Conservation (phyloP, 2,329 filamentous ascomycete genomes). For the Cladosporium sp. region DNA sequence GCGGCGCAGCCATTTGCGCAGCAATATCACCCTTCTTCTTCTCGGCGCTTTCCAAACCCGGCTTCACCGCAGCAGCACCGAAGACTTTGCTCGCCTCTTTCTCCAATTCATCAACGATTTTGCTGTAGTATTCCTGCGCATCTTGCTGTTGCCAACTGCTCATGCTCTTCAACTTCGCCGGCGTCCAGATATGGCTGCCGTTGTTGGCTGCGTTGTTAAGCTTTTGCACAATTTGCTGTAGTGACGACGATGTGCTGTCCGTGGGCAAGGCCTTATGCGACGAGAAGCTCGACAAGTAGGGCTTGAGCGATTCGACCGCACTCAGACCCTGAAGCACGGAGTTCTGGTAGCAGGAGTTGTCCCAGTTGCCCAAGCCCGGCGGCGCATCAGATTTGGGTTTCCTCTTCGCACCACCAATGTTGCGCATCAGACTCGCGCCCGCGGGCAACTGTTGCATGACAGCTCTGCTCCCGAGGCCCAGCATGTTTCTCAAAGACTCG, state of each 20-base stretch:
- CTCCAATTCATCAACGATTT: conserved; percentile 61
- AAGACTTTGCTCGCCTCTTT: conserved; percentile 38
- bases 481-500: conserved; percentile 30
- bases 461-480: conserved; percentile 34
- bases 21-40: conserved; percentile 16
- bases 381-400: conserved; percentile 31
- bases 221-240: conserved; percentile 62
- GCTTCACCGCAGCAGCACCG: conserved; percentile 13
- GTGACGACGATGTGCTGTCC: conserved; percentile 32
- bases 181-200: conserved; percentile 75
- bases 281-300: conserved; percentile 48
- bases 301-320: conserved; percentile 62
- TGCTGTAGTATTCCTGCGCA: conserved; percentile 94
- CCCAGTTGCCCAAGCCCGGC: conserved; percentile 75
- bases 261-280: neutral
- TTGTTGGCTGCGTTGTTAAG: conserved; percentile 66
- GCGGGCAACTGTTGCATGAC: conserved; percentile 30
- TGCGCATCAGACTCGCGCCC: conserved; percentile 31
- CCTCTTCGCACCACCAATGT: conserved; percentile 20
- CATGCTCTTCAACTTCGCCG: conserved; percentile 77
- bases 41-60: conserved; percentile 23
- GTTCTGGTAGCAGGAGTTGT: conserved; percentile 98
- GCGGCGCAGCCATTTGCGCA: conserved; percentile 31
- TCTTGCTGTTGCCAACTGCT: conserved; percentile 95
- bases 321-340: conserved; percentile 71